These are phyloP conservation scores for Neonectria coccinea DNA, from an alignment of 2,329 filamentous ascomycete genomes.

Conservation along the genomic window DNA sequence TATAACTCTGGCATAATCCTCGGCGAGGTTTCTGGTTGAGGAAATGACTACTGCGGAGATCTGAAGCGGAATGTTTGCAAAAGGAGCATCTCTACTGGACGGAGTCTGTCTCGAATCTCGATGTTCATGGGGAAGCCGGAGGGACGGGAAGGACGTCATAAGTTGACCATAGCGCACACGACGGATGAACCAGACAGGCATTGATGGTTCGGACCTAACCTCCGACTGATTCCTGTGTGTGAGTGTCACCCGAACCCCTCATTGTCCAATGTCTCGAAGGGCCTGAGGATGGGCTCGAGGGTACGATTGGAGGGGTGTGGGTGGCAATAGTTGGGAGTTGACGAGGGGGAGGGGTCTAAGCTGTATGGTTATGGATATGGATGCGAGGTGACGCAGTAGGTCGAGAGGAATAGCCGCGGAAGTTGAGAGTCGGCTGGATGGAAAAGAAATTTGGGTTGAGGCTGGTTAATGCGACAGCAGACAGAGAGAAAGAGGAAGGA, in stretches of 20 bases:
- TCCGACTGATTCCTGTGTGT: not conserved
- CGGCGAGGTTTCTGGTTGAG: not conserved
- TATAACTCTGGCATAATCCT: no score
- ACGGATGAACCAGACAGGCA: not conserved
- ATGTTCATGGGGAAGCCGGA: not conserved
- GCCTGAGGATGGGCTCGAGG: constrained; percentile 1
- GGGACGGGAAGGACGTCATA: constrained; percentile 6
- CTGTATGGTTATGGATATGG: constrained; percentile 25
- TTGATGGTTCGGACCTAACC: not conserved
- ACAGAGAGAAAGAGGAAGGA: constrained; percentile 17
- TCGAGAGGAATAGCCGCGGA: constrained; percentile 41
- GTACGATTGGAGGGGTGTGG: constrained; percentile 13
- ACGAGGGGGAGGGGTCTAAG: constrained; percentile 14
- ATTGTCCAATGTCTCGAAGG: not conserved
- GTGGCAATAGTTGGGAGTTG: constrained; percentile 9
- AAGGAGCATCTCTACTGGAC: not conserved
- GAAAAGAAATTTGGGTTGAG: constrained; percentile 29
- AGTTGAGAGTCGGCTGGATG: constrained; percentile 33
- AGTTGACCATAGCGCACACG: not conserved
- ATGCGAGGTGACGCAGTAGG: constrained; percentile 28
- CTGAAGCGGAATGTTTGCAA: not conserved
- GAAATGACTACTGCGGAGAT: not conserved
- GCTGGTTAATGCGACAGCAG: constrained; percentile 16
- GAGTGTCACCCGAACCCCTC: constrained; percentile 5
- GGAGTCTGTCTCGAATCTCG: constrained; percentile 3